Evolutionary conservation across 2,329 filamentous ascomycete genomes (phyloP).

Genomic region (Mycosphaerella arachidis): DNA sequence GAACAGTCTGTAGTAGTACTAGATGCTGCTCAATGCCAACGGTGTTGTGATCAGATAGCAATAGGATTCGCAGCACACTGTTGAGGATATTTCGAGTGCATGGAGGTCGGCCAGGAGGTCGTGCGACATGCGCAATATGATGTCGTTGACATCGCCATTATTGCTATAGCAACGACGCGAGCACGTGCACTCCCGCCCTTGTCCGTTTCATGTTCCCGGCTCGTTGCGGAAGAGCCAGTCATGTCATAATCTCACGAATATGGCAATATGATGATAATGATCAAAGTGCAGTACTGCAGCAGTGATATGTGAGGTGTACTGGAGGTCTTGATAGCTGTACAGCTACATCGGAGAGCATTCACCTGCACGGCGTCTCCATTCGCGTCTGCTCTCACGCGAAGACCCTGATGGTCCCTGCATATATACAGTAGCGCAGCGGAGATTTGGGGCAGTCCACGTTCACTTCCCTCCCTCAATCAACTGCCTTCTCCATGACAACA

Average conservation of each 20-base stretch:
- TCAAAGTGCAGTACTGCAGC: too few species aligned
- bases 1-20: conserved; percentile 9
- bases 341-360: not conserved
- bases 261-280: too few species aligned
- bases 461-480: not conserved
- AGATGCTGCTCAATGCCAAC: conserved; percentile 8
- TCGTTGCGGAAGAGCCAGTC: too few species aligned
- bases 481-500: conserved; percentile 12
- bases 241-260: too few species aligned
- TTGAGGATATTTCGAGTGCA: conserved; percentile 4
- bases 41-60: conserved; percentile 10
- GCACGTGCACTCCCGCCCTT: too few species aligned
- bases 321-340: too few species aligned
- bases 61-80: conserved; percentile 7
- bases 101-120: conserved; percentile 1
- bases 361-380: not conserved
- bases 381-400: too few species aligned
- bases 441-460: not conserved
- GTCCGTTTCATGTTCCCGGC: not conserved
- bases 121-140: conserved; percentile 2
- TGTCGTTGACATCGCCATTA: not conserved
- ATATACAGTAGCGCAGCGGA: not conserved
- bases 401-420: not conserved
- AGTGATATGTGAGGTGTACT: too few species aligned
- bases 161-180: too few species aligned